phyloP scores from a whole-genome alignment of 305 asterid genomes.

The Solanum hybrid region DNA sequence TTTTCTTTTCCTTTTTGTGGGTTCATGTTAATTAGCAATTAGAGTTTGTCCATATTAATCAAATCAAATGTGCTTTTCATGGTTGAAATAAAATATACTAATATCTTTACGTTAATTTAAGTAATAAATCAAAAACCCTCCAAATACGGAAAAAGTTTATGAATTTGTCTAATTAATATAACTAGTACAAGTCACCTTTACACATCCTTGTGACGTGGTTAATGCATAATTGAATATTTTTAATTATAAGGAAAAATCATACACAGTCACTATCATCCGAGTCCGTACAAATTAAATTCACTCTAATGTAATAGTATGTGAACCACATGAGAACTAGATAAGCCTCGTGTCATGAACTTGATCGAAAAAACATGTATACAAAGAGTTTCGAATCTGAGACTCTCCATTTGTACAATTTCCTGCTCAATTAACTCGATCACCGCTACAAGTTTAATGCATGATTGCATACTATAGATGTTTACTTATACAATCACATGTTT shows the following conservation, averaged over 20 bases:
- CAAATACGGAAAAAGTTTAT: not conserved
- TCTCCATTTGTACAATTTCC: rapidly evolving
- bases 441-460: not conserved
- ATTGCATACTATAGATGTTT: not conserved
- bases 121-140: not conserved
- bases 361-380: not conserved
- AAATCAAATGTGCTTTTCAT: not conserved
- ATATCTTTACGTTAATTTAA: not conserved
- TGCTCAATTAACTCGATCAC: not conserved
- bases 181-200: not conserved
- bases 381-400: not conserved
- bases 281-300: rapidly evolving
- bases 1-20: not conserved
- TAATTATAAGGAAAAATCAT: not conserved
- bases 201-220: not conserved
- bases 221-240: not conserved
- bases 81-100: not conserved
- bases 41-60: not conserved
- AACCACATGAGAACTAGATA: not conserved
- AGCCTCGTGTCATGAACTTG: not conserved
- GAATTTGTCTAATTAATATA: not conserved
- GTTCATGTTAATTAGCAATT: not conserved
- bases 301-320: rapidly evolving
- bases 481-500: not conserved
- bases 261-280: rapidly evolving